Percentiles rank a stretch among this genome's conserved stretches.
Evolutionary conservation across 805 yeast genomes (phyloP).

Genomic region (Babjeviella inositovora): DNA sequence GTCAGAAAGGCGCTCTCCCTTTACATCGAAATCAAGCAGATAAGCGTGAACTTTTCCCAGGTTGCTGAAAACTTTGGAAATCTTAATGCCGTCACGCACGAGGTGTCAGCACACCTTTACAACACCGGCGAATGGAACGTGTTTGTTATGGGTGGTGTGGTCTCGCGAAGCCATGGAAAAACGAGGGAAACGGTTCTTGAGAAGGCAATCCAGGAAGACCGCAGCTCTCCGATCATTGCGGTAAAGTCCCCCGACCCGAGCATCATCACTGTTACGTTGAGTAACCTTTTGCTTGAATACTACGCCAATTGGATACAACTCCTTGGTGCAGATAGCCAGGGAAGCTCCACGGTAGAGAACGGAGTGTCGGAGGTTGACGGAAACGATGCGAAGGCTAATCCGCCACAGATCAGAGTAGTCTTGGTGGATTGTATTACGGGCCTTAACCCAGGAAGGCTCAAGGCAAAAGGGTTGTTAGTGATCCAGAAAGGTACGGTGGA

Average conservation of each 20-base stretch:
- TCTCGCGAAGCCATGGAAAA: too few species aligned
- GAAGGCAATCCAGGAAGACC: too few species aligned
- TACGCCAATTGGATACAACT: slow-evolving; percentile 40
- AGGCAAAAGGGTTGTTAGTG: slow-evolving; percentile 33
- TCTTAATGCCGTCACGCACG: too few species aligned
- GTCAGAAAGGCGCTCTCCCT: slow-evolving; percentile 4
- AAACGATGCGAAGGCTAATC: slow-evolving; percentile 2
- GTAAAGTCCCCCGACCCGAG: slow-evolving; percentile 16
- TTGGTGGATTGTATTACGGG: slow-evolving; percentile 43
- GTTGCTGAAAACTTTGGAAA: slow-evolving; percentile 15
- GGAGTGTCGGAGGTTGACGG: slow-evolving; percentile 2
- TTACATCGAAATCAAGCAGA: slow-evolving; percentile 4
- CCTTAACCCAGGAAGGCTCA: slow-evolving; percentile 43
- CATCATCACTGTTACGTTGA: slow-evolving; percentile 21
- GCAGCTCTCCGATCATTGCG: slow-evolving; percentile 20
- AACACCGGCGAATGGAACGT: too few species aligned
- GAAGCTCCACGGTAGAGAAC: slow-evolving; percentile 4
- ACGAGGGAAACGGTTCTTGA: too few species aligned
- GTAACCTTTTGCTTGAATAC: slow-evolving; percentile 35
- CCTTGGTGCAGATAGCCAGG: slow-evolving; percentile 12
- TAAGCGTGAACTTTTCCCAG: slow-evolving; percentile 4
- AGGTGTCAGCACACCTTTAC: too few species aligned
- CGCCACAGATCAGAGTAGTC: slow-evolving; percentile 11
- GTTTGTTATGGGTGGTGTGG: too few species aligned
- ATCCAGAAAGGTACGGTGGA: slow-evolving; percentile 40